Base-by-base conservation (phyloP, 176 grass and related monocot species). In the Melocanna baccifera region DNA sequence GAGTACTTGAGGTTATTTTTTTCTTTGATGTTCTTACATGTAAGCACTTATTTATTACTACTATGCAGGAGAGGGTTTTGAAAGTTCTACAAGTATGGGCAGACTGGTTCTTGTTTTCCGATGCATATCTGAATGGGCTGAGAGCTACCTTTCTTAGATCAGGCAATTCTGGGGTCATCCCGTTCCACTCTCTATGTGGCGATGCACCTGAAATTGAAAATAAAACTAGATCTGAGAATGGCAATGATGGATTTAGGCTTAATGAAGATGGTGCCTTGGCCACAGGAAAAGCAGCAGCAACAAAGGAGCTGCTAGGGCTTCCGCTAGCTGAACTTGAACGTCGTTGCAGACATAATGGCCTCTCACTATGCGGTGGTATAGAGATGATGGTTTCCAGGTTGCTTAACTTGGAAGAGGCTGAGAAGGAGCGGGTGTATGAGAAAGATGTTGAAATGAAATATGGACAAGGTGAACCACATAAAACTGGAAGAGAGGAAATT, bases 41-140 rank as follows among this genome's bases (percentile, higher is more conserved):
- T 51, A 76, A 70, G 41, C 70, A 67, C 83, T 61, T 12, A 87
- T 86, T 88, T 86, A 67, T 86, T 72, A 81, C 29, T 77, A 25
- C 81, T 85, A 42, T 83, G 66, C 67, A 99, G 93, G 97, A 96
- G 86, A 87, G 97, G 81, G 97, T 99, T 83, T 52, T 92, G 78
- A 99, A 99, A 83, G 97, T 99, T 83, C 81, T 99, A 86, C 97
- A 96, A 89, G 97, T 99, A 79, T 99, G 97, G 97, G 93, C 84
- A 67, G 97, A 99, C 75, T 99, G 97, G 97, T 99, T 99, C 78
- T 86, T 99, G 66, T 99, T 99, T 89, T 99, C 97, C n/a, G 97
- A 99, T 89, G 91, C 91, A 87, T 99, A 92, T 81, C 78, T 99
- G 77, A 96, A 96, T 86, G 97, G 97, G 25, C 40, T 99, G 68